Evolutionary conservation across 2,329 filamentous ascomycete species (phyloP).

Genomic region (Cryphonectria parasitica): DNA sequence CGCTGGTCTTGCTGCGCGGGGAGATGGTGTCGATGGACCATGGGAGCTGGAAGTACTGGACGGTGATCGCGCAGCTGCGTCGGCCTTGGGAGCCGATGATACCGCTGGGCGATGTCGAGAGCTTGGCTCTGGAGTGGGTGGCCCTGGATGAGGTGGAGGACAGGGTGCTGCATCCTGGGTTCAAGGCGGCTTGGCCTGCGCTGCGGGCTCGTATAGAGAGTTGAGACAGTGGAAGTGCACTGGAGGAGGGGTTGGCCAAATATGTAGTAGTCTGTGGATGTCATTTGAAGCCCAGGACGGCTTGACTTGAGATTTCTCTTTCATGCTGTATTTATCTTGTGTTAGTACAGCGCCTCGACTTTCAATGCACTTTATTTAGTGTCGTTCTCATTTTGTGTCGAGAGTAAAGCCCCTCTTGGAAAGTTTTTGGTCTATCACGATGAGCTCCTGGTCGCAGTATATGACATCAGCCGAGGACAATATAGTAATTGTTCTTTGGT

Average conservation of each 20-base stretch:
- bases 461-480: too few relatives aligned
- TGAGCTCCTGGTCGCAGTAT: too few relatives aligned
- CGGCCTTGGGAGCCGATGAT: slow-evolving; percentile 6
- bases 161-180: slow-evolving; percentile 1
- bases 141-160: background rate
- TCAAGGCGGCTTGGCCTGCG: slow-evolving; percentile 14
- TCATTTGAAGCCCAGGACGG: background rate
- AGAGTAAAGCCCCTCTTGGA: too few relatives aligned
- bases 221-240: background rate
- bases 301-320: background rate
- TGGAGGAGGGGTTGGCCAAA: background rate
- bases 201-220: background rate
- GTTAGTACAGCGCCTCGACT: too few relatives aligned
- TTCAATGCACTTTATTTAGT: too few relatives aligned
- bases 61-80: background rate
- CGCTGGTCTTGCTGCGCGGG: background rate
- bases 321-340: too few relatives aligned
- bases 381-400: too few relatives aligned
- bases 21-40: slow-evolving; percentile 10
- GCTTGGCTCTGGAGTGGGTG: slow-evolving; percentile 14
- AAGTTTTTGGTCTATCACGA: too few relatives aligned
- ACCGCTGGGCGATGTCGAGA: slow-evolving; percentile 1
- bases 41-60: slow-evolving; percentile 17
- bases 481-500: background rate
- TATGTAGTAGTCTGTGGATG: too few relatives aligned